Evolutionary conservation across 306 rosid species (phyloP).

Genomic region (Trichosanthes truncata): DNA sequence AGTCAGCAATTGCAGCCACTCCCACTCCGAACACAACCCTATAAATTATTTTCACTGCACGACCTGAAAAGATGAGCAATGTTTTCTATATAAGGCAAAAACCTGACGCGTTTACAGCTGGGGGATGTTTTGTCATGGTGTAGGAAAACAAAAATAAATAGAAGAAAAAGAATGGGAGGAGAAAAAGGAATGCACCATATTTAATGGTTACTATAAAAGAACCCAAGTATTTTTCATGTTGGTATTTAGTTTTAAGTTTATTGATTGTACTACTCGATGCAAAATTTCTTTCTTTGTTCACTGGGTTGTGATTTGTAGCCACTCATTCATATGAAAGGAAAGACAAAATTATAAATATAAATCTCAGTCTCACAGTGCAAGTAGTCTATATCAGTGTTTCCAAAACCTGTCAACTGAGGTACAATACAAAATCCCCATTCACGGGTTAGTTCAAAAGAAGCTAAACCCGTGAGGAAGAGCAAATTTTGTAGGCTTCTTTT

Average conservation of each 20-base stretch:
- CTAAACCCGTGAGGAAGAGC: constrained; percentile 4
- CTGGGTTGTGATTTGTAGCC: not conserved
- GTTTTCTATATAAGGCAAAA: not conserved
- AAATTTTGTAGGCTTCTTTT: not conserved
- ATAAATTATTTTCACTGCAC: not conserved
- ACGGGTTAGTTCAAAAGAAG: not conserved
- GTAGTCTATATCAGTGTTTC: not conserved
- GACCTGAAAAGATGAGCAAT: not conserved
- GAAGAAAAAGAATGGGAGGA: too few species aligned
- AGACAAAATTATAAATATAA: not conserved
- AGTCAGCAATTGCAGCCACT: not conserved
- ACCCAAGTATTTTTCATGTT: not conserved
- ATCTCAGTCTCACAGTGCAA: not conserved
- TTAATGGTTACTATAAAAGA: not conserved
- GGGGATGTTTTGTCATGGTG: not conserved
- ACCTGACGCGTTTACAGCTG: not conserved
- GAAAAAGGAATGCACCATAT: not conserved
- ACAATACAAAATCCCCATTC: constrained; percentile 9
- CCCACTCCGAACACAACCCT: not conserved
- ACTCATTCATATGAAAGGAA: not conserved
- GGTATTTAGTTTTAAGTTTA: not conserved
- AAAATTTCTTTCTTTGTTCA: not conserved
- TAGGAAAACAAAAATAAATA: not conserved
- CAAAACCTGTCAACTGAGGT: not conserved
- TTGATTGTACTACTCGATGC: not conserved